Evolutionary conservation across 2,329 filamentous ascomycete genomes (phyloP).

Genomic region (Sporothrix inflata): DNA sequence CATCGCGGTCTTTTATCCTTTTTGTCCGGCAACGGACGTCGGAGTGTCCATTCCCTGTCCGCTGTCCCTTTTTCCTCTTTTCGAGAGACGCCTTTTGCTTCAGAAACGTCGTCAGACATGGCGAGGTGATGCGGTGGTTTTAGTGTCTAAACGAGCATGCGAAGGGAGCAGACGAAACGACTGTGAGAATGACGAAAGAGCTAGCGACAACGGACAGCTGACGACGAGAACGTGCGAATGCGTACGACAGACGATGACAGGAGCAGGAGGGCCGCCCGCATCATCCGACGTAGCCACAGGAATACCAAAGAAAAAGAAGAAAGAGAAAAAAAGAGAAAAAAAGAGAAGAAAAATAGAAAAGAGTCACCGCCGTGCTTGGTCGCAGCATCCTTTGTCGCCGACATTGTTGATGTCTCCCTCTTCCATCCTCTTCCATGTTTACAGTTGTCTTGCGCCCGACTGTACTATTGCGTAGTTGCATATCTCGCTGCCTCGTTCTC

Average conservation of each 20-base stretch:
- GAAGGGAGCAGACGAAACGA: neutral
- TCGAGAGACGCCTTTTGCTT: neutral
- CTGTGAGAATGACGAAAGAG: slow-evolving; percentile 15
- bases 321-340: neutral
- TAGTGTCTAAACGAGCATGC: neutral
- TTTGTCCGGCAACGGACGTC: neutral
- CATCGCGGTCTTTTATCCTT: neutral
- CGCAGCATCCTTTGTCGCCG: neutral
- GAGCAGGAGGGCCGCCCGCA: neutral
- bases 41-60: neutral
- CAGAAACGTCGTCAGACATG: neutral
- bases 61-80: neutral
- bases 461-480: neutral
- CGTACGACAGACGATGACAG: neutral
- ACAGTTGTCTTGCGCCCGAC: too few relatives aligned
- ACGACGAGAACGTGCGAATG: slow-evolving; percentile 3
- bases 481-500: neutral
- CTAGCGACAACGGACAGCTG: neutral
- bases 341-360: neutral
- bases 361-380: neutral
- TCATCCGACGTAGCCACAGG: neutral
- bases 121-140: neutral
- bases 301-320: neutral
- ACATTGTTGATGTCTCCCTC: neutral
- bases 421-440: neutral